Conservation (phyloP, 2,329 filamentous ascomycete species). For the Aspergillus latus region DNA sequence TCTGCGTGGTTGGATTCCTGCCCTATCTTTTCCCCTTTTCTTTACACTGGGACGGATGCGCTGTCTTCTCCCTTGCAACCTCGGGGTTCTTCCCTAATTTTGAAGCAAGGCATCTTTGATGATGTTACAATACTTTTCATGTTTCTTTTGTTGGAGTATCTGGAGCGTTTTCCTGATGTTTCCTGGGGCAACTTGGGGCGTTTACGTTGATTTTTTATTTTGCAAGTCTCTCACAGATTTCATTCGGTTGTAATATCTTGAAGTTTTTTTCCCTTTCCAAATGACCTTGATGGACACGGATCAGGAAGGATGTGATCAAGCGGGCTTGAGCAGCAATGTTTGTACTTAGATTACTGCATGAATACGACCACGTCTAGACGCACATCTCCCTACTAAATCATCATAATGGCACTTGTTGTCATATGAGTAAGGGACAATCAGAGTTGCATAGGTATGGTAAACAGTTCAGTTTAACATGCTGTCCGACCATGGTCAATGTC, state of each 20-base stretch:
- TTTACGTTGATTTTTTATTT: conserved; percentile 17
- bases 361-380: conserved; percentile 7
- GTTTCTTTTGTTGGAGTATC: conserved; percentile 19
- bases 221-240: conserved; percentile 15
- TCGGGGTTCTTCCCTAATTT: conserved; percentile 10
- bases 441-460: no score
- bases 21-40: conserved; percentile 3
- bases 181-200: conserved; percentile 14
- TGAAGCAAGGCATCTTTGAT: conserved; percentile 10
- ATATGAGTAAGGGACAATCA: no score
- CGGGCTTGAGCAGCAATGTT: conserved; percentile 28
- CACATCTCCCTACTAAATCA: background rate
- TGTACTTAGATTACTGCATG: conserved; percentile 20
- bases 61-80: conserved; percentile 3
- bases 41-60: conserved; percentile 1
- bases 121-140: conserved; percentile 2
- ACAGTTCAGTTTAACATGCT: no score
- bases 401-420: no score
- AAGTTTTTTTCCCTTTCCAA: conserved; percentile 17
- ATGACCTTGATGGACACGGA: conserved; percentile 13
- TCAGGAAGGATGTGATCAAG: conserved; percentile 23
- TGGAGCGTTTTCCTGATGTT: conserved; percentile 9
- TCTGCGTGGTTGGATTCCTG: conserved; percentile 14
- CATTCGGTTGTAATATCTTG: conserved; percentile 17
- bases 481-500: no score